Base-by-base conservation (phyloP, 257 asterid species). In the Asclepias syriaca region DNA sequence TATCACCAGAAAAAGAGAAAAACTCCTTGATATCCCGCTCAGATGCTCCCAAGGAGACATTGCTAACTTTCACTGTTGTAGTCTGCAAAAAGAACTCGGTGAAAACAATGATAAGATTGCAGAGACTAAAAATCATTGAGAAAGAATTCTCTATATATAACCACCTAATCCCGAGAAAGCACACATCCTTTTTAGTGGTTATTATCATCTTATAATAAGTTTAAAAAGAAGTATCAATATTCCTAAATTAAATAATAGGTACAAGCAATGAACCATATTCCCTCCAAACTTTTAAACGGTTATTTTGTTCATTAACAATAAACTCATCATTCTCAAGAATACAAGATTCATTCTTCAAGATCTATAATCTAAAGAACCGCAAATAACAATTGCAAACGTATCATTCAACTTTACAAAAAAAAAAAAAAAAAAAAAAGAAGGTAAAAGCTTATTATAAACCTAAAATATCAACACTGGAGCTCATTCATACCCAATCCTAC, bases 1-100 rank as follows among this genome's bases (percentile, higher is more conserved):
- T 92, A 77, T 90, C 97, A 67, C 99, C 97, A 70, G 98, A 94
- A 71, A 94, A 94, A 12, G 98, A 91, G 78, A 94, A 94, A 86
- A 94, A 94, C 84, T 94, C 99, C 49, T 81, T 69, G 77, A 94
- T 77, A 71, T 94, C 98, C 48, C 87, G 90, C 78, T 91, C 92
- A 55, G 89, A 81, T 73, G 98, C 99, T 75, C 97, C 89, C 68
- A 90, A 75, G 67, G 99, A 94, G 78, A 91, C 85, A 78, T 94
- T 88, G 85, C 90, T 84, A 80, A 95, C 98, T 85, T 85, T 88
- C 59, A 92, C 99, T 45, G 98, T 88, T 75, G 77, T 92, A 63
- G 84, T 74, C 97, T 92, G 85, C 69, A 39, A 37, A 72, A 60
- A 66, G 45, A 72, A 67, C 50, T 3, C 48, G 24, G 72, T 69